phyloP scores from a whole-genome alignment of 1,284 basidiomycete species.

The Inonotus obliquus region DNA sequence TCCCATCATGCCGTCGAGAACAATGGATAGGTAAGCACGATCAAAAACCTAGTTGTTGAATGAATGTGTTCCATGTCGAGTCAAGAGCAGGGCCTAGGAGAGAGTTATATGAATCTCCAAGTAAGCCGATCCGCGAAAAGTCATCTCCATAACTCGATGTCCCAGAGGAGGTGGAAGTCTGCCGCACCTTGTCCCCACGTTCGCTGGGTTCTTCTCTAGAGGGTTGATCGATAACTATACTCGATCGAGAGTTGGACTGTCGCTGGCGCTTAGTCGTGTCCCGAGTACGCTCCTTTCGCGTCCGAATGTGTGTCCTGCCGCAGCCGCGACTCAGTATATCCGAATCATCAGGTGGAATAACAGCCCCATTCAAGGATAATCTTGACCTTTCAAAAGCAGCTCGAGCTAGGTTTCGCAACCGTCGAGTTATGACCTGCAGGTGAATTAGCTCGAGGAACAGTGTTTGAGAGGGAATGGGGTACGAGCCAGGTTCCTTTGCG shows the following conservation, averaged over 20 bases:
- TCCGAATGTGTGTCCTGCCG: slow-evolving; percentile 51
- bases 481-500: slow-evolving; percentile 47
- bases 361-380: slow-evolving; percentile 25
- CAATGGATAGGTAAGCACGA: background rate
- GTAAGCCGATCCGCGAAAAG: background rate
- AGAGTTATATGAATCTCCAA: slow-evolving; percentile 4
- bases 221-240: slow-evolving; percentile 1
- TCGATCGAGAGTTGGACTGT: background rate
- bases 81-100: slow-evolving; percentile 39
- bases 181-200: slow-evolving; percentile 7
- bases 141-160: slow-evolving; percentile 1
- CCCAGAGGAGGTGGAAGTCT: background rate
- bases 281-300: slow-evolving; percentile 18
- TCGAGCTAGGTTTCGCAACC: slow-evolving; percentile 47
- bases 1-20: no score
- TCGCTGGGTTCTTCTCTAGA: background rate
- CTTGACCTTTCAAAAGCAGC: slow-evolving; percentile 38
- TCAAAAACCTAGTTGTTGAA: slow-evolving; percentile 59
- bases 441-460: background rate
- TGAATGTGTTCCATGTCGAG: slow-evolving; percentile 60
- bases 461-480: background rate
- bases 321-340: slow-evolving; percentile 58
- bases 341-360: background rate
- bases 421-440: slow-evolving; percentile 44
- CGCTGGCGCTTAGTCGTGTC: background rate